Conservation (phyloP, 2,329 filamentous ascomycete genomes). For the Cercospora zeae-maydis region DNA sequence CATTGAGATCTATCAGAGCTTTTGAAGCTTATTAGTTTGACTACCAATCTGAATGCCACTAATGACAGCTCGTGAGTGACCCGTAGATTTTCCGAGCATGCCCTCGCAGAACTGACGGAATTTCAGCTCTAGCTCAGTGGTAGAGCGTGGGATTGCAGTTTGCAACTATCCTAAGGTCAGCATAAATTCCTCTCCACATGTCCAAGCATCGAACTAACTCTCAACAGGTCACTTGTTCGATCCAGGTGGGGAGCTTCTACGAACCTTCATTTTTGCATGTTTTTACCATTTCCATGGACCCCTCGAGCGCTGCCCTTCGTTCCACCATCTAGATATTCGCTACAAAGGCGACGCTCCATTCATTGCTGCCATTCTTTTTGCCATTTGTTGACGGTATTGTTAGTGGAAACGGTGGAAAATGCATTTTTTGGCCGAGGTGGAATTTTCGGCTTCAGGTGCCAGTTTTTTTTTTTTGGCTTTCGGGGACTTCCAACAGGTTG, state of each 20-base stretch:
- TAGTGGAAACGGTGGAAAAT: background rate
- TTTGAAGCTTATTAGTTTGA: no score
- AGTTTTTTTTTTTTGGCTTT: background rate
- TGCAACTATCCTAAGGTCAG: conserved; percentile 25
- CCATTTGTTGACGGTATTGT: background rate
- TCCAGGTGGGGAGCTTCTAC: conserved; percentile 12
- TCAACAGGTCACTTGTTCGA: conserved; percentile 22
- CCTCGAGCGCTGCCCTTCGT: no score
- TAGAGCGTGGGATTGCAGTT: conserved; percentile 31
- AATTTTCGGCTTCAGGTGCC: background rate
- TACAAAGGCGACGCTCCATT: no score
- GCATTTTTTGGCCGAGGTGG: background rate
- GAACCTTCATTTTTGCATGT: background rate
- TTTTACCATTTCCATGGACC: background rate
- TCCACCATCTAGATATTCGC: no score
- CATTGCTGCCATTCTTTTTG: background rate
- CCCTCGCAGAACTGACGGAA: no score
- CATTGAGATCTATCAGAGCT: no score
- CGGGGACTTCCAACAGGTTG: background rate
- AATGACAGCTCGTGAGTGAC: background rate
- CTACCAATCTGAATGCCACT: no score
- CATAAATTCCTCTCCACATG: no score
- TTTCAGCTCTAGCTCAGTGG: conserved; percentile 32
- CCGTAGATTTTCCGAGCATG: no score
- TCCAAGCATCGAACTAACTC: no score